phyloP scores from a whole-genome alignment of 2,329 filamentous ascomycete genomes.

The Grosmannia huntii region DNA sequence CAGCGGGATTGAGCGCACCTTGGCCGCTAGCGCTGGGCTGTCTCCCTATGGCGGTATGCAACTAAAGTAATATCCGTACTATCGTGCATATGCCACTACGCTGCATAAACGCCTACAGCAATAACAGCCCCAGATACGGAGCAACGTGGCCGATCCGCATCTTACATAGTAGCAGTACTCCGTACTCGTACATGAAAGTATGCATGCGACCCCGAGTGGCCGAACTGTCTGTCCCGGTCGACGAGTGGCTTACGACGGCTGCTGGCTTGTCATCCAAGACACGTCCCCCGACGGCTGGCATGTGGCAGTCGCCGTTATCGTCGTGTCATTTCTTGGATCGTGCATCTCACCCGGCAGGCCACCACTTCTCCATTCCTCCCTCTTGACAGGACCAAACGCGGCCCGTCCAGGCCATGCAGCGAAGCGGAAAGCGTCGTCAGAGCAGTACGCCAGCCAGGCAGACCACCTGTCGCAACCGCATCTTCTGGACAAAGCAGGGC shows the following conservation, averaged over 20 bases:
- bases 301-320: background rate
- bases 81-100: background rate
- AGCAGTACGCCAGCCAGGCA: background rate
- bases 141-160: background rate
- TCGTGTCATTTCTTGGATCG: background rate
- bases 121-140: background rate
- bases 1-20: background rate
- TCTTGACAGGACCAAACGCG: background rate
- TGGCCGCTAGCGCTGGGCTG: background rate
- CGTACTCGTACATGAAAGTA: background rate
- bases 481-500: no score
- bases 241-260: background rate
- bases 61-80: background rate
- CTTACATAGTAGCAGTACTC: background rate
- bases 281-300: background rate
- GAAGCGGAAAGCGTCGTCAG: background rate
- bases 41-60: constrained; percentile 1
- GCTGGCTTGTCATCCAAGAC: background rate
- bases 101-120: constrained; percentile 6
- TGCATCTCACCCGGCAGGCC: background rate
- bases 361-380: background rate
- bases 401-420: background rate
- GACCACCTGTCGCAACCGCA: background rate
- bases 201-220: background rate
- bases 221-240: background rate